Evolutionary conservation across 768 basidiomycete species (phyloP), one percentile per base, ranked within the genome.

Genomic region (Mycena pura): DNA sequence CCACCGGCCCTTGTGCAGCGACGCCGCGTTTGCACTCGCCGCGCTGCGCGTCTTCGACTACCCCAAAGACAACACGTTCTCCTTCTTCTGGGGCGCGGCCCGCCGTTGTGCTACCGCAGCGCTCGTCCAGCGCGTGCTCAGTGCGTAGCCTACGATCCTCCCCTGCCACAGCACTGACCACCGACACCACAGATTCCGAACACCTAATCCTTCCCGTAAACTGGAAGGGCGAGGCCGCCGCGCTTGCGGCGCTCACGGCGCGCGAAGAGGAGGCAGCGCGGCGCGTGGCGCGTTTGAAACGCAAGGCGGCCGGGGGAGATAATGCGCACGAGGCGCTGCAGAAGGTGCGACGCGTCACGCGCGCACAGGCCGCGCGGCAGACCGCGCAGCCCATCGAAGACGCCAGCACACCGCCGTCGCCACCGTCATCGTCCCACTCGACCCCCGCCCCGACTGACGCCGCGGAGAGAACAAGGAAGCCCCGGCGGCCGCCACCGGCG

Each of bases 1-100:
- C 11, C 59, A 65, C 60, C 14, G 52, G 65, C 64, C 47, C 41
- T 55, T 51, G 39, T 57, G 51, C 70, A 69, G 52, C 45, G 24
- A 53, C 57, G 68, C 79, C 57, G 71, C 88, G 56, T 80, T 86
- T 60, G 80, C 82, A 25, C 82, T 90, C 51, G 84, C 83, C 5
- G 88, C 88, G 3, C 82, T 90, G 60, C 80, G 81, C 10, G 83
- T 89, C 13, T 82, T 87, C 64, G 80, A 84, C 66, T 76, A 77
- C 46, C 82, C 82, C 15, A 76, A 78, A 28, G 82, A 87, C 70
- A 81, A 81, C 14, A 83, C 80, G 6, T 87, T 88, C 66, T 85
- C 84, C 82, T 72, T 85, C n/a, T 83, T 90, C 69, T 90, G 88
- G 88, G 80, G 78, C 44, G 78, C 77, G 61, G 80, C 78, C 46